These are phyloP conservation scores for Colletotrichum sp. DNA, from an alignment of 2,329 filamentous ascomycete genomes.

Conservation along the genomic window DNA sequence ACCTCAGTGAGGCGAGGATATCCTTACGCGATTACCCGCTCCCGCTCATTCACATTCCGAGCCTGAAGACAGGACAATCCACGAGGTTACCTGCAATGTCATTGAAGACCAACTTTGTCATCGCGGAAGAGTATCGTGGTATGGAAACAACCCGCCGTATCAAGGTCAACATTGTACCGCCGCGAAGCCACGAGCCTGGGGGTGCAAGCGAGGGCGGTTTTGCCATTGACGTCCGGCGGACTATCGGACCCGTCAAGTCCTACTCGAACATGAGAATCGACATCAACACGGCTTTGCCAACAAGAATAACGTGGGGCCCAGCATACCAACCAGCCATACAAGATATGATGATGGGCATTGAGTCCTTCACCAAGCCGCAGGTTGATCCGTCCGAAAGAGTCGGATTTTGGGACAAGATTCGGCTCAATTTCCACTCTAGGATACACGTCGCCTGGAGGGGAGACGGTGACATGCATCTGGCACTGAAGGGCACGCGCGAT, in stretches of 20 bases:
- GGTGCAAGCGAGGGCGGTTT: constrained; percentile 69
- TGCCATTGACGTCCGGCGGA: constrained; percentile 84
- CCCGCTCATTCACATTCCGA: constrained; percentile 88
- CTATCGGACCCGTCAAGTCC: constrained; percentile 93
- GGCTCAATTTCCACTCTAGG: constrained; percentile 91
- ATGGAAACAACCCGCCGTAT: constrained; percentile 81
- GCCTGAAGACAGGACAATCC: constrained; percentile 80
- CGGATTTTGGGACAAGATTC: constrained; percentile 99
- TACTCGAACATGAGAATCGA: constrained; percentile 93
- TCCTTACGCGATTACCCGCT: constrained; percentile 92
- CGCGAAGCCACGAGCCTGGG: constrained; percentile 62
- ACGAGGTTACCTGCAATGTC: constrained; percentile 81
- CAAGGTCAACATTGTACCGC: constrained; percentile 83
- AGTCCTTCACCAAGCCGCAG: constrained; percentile 95
- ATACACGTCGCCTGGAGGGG: constrained; percentile 91
- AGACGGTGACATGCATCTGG: constrained; percentile 92
- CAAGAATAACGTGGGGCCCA: constrained; percentile 94
- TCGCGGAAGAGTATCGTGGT: constrained; percentile 91
- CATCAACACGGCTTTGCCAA: constrained; percentile 91
- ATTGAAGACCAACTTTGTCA: constrained; percentile 88
- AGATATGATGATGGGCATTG: constrained; percentile 99
- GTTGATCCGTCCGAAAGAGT: constrained; percentile 92
- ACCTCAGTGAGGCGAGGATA: constrained; percentile 89
- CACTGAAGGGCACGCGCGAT: constrained; percentile 89
- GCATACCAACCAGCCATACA: constrained; percentile 98